Percentiles rank a stretch among this genome's conserved stretches.
phyloP scores from a whole-genome alignment of 1,139 yeast species.

The Yamadazyma buinensis region DNA sequence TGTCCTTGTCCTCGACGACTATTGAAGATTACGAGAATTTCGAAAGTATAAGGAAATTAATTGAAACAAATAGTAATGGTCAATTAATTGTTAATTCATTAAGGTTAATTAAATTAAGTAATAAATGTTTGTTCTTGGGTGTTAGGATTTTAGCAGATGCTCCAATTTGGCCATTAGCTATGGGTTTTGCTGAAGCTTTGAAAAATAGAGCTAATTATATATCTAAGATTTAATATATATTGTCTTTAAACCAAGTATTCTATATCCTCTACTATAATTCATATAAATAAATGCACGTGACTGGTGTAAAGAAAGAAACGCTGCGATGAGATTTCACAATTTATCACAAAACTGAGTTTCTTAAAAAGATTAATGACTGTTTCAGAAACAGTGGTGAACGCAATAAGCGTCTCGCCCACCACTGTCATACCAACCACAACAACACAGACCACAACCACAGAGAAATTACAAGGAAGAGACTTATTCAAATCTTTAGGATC shows the following conservation, averaged over 20 bases:
- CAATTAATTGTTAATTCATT: constrained; percentile 16
- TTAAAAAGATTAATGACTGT: constrained; percentile 2
- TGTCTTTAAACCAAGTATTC: too few relatives aligned
- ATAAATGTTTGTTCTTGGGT: constrained; percentile 59
- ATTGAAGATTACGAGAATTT: constrained; percentile 25
- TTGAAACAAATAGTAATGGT: constrained; percentile 15
- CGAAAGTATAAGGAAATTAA: constrained; percentile 22
- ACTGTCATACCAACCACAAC: background rate
- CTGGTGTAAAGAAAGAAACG: background rate
- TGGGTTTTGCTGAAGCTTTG: constrained; percentile 72
- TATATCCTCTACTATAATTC: too few relatives aligned
- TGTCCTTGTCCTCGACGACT: constrained; percentile 9
- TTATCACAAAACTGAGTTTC: background rate
- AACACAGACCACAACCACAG: too few relatives aligned
- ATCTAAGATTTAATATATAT: constrained; percentile 10
- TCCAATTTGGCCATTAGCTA: constrained; percentile 78
- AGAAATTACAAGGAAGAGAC: constrained; percentile 72
- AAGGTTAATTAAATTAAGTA: constrained; percentile 34
- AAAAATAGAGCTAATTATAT: constrained; percentile 56
- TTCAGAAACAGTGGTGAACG: background rate
- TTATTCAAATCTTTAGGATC: constrained; percentile 65
- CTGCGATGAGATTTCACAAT: constrained; percentile 1
- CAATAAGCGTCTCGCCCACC: background rate
- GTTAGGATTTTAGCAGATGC: constrained; percentile 74
- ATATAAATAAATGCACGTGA: too few relatives aligned